Base-by-base conservation (phyloP, 2,329 filamentous ascomycete genomes). In the Amauroascus niger region DNA sequence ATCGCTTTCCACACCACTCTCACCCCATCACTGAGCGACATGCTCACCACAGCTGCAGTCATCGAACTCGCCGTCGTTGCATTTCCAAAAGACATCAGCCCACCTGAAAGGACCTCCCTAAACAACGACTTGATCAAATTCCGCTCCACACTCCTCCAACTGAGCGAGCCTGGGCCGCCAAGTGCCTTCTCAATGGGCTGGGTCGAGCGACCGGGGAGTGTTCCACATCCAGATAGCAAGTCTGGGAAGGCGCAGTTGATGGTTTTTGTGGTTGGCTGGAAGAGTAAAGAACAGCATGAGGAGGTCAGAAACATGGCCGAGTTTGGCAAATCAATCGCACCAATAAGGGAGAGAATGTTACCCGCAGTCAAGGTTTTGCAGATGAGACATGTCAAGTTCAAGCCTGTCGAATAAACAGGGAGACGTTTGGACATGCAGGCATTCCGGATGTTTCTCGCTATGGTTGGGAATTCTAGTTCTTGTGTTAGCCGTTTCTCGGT, bases 261-360 rank as follows among this genome's bases (percentile, higher is more conserved):
- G 59, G 59, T 74, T 3, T 55, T 71, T n/a, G 67, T 69, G 16
- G 65, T 78, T 52, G 78, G 77, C 4, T 81, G 79, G 79, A 65
- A 72, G 49, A 75, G 68, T 59, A 67, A 76, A 18, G 73, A 78
- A 33, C 67, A 66, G 46, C 79, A 81, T 63, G 65, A 72, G 69
- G 64, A 64, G 47, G 76, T 71, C 30, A 66, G 71, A 52, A 65
- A 75, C 58, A 73, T 72, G 26, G 64, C 71, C 57, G 67, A 63
- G 24, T 80, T 79, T 61, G 63, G 60, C 32, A 63, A 68, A 20
- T 65, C 69, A 14, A 71, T 77, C 55, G 54, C 55, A 47, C 62
- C 68, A 28, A 55, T 80, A 58, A 69, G 72, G 55, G 67, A 71
- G 49, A 72, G 67, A 48, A 61, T 65, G 62, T 52, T 71, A 54